Evolutionary conservation across 805 yeast species (phyloP), one percentile per base, ranked within the genome.

Genomic region (Saccharomycopsis amapae): DNA sequence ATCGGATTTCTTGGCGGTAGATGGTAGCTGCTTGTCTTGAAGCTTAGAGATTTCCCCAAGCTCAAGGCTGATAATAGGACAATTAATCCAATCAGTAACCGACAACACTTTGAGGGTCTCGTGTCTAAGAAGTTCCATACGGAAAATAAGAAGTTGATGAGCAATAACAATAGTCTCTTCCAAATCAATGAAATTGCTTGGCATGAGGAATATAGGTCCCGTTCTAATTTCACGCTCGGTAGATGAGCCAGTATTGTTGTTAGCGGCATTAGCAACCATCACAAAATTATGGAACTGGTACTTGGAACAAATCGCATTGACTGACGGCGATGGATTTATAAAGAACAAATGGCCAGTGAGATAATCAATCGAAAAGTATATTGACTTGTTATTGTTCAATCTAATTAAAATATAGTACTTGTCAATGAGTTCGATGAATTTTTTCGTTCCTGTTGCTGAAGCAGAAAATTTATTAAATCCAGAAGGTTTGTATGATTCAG

Each of bases 321-420:
- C 38, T n/a, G 51, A 50, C n/a, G 53, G 50, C n/a, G 47, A 41
- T 7, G 53, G 53, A 38, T 47, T 47, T 15, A 43, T 38, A 17
- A 47, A 48, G 32, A 50, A 50, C 10, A 24, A 35, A 30, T 23
- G 34, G 10, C 53, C 53, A 9, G 51, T 50, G 18, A 50, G 39
- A 33, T 47, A 42, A 26, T 50, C 53, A 15, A 50, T 44, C 2
- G 51, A 44, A 15, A 26, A 45, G 12, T 31, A 20, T 20, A 50
- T 26, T 7, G 41, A 19, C 30, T 50, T 50, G 12, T 44, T 28
- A 37, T 34, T 40, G 23, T 42, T 44, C 7, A 50, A 18, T 12
- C 31, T 38, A 19, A 50, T 36, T 4, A 35, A 25, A 5, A 50
- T 7, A 22, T 50, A 40, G 20, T 42, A 25, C 7, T 43, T 34